Evolutionary conservation across 805 yeast species (phyloP).

Genomic region (Naumovozyma dairenensis): DNA sequence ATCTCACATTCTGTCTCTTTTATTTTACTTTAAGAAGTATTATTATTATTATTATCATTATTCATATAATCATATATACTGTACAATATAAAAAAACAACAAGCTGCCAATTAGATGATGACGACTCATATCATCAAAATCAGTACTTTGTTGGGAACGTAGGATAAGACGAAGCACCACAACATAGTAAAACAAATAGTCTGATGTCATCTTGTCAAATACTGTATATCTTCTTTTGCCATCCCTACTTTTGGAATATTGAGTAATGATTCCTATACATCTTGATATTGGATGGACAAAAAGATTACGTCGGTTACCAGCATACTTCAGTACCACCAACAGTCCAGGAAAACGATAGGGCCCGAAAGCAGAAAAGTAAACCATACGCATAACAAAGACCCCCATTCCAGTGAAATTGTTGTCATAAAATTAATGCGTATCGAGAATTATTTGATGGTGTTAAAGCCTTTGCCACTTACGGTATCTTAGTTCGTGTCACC

Average conservation of each 20-base stretch:
- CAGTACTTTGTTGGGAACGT: not conserved
- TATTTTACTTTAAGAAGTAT: too few relatives aligned
- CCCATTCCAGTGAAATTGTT: not conserved
- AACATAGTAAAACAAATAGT: not conserved
- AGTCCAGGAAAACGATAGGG: conserved; percentile 4
- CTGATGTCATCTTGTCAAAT: not conserved
- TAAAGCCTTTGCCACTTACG: not conserved
- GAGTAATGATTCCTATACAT: not conserved
- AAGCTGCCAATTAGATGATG: too few relatives aligned
- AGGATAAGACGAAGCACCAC: not conserved
- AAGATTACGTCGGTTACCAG: conserved; percentile 3
- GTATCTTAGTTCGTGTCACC: not conserved
- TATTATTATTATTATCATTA: too few relatives aligned
- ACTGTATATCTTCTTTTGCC: not conserved
- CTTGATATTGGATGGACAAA: conserved; percentile 1
- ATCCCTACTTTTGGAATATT: not conserved
- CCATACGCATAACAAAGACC: conserved; percentile 5
- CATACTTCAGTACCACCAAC: conserved; percentile 3
- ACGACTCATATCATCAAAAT: not conserved
- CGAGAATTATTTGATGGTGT: too few relatives aligned
- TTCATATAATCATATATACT: too few relatives aligned
- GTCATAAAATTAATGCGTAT: too few relatives aligned
- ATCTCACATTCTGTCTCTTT: too few relatives aligned
- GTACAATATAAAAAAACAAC: too few relatives aligned
- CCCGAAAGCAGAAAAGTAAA: conserved; percentile 3